Evolutionary conservation across 306 rosid species (phyloP).

Genomic region (Vigna mungo): DNA sequence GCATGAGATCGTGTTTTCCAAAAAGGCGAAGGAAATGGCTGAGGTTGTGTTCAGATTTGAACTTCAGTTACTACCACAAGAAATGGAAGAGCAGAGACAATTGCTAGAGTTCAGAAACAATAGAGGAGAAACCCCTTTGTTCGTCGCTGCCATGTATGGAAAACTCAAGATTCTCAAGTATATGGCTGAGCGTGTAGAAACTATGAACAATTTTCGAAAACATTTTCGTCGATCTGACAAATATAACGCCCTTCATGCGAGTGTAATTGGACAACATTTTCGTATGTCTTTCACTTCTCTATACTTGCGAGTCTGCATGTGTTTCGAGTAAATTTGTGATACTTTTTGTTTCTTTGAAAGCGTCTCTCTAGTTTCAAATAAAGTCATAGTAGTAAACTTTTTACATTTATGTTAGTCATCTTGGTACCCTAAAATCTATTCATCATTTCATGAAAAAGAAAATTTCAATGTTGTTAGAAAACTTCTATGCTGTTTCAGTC

Average conservation of each 20-base stretch:
- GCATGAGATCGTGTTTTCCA: not conserved
- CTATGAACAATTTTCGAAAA: too few relatives aligned
- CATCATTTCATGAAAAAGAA: too few relatives aligned
- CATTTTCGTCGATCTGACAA: not conserved
- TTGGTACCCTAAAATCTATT: too few relatives aligned
- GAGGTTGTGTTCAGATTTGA: constrained; percentile 20
- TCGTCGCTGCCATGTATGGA: constrained; percentile 24
- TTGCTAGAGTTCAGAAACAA: not conserved
- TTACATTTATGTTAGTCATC: too few relatives aligned
- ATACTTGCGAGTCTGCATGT: too few relatives aligned
- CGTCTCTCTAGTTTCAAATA: too few relatives aligned
- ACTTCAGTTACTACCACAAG: not conserved
- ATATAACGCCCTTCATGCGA: constrained; percentile 1
- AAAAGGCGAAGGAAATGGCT: not conserved
- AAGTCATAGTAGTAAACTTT: too few relatives aligned
- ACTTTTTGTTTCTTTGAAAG: too few relatives aligned
- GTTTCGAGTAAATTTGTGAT: too few relatives aligned
- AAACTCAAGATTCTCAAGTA: constrained; percentile 4
- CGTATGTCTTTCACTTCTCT: not conserved
- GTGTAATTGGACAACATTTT: not conserved
- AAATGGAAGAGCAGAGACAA: not conserved
- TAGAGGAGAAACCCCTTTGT: constrained; percentile 38
- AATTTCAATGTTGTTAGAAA: too few relatives aligned
- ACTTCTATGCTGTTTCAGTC: too few relatives aligned
- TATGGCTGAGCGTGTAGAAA: not conserved